Evolutionary conservation across 768 basidiomycete species (phyloP).

Genomic region (Boletus subparvulus): DNA sequence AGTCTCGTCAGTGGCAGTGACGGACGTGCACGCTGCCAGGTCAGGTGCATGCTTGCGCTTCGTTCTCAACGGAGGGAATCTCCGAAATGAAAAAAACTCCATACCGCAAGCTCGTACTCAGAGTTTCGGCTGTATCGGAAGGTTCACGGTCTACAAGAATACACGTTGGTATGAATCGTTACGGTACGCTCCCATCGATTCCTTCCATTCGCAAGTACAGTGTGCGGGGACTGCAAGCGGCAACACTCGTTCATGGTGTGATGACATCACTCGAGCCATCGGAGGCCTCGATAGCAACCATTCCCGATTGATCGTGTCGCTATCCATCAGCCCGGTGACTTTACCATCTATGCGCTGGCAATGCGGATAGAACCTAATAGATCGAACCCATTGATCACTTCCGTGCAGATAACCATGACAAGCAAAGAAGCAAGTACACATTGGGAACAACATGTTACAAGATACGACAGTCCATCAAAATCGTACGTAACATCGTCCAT

Average conservation of each 20-base stretch:
- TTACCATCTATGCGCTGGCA: not conserved
- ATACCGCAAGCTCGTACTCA: not conserved
- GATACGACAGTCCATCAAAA: constrained; percentile 10
- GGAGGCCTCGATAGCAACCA: not conserved
- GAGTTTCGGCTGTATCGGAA: constrained; percentile 6
- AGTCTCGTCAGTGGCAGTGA: not conserved
- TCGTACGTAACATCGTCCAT: constrained; percentile 9
- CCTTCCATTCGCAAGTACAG: not conserved
- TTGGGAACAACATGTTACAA: not conserved
- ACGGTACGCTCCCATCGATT: not conserved
- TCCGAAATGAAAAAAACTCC: not conserved
- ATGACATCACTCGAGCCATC: constrained; percentile 5
- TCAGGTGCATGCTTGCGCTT: not conserved
- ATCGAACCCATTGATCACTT: not conserved
- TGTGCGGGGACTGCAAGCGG: not conserved
- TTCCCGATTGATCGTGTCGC: not conserved
- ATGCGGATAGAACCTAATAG: not conserved
- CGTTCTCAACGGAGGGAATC: constrained; percentile 7
- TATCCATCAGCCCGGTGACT: not conserved
- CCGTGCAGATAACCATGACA: not conserved
- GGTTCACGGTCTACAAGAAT: not conserved
- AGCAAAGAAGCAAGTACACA: not conserved
- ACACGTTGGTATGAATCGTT: not conserved
- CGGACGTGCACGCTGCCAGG: no score
- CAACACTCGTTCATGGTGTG: not conserved